A percentile compares a stretch with the other conserved stretches of the same genome.
Evolutionary conservation across 2,329 filamentous ascomycete genomes (phyloP).

Genomic region (Macrophomina pseudophaseolina): DNA sequence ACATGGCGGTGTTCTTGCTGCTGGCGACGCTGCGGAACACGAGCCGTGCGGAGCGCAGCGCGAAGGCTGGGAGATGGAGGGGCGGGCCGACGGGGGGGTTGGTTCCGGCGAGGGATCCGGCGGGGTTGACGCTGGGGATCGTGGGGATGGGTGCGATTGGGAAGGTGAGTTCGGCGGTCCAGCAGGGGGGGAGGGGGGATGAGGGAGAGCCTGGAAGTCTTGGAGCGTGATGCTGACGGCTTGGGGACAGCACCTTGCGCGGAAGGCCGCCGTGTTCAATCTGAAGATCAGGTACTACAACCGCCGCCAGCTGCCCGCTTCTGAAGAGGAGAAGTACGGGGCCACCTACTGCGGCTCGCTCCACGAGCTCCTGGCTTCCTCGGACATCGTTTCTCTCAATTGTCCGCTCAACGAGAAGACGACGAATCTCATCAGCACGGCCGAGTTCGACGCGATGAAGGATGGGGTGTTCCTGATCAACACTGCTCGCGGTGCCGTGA

Average conservation of each 20-base stretch:
- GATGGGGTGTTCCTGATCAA: constrained; percentile 75
- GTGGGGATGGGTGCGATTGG: constrained; percentile 57
- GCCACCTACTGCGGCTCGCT: constrained; percentile 50
- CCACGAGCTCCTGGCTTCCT: constrained; percentile 65
- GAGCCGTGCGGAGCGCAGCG: constrained; percentile 41
- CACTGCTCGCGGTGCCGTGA: constrained; percentile 78
- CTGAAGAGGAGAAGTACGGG: constrained; percentile 44
- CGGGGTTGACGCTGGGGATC: constrained; percentile 53
- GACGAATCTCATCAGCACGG: constrained; percentile 70
- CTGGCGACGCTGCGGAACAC: constrained; percentile 56
- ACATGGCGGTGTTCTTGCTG: constrained; percentile 54
- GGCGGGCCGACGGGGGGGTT: constrained; percentile 43
- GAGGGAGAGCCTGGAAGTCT: neutral
- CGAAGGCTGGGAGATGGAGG: constrained; percentile 38
- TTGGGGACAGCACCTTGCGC: constrained; percentile 42
- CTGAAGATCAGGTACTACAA: constrained; percentile 54
- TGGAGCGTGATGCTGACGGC: neutral
- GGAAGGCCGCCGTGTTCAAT: constrained; percentile 49
- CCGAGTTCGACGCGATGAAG: constrained; percentile 74
- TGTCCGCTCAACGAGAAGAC: constrained; percentile 80
- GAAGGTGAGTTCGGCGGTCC: constrained; percentile 35
- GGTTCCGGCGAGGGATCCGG: constrained; percentile 49
- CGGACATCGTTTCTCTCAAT: constrained; percentile 81
- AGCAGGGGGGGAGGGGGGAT: neutral
- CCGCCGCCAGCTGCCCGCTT: constrained; percentile 40